Conservation (phyloP, 1,284 basidiomycete species). For the Trichosporon faecale region DNA sequence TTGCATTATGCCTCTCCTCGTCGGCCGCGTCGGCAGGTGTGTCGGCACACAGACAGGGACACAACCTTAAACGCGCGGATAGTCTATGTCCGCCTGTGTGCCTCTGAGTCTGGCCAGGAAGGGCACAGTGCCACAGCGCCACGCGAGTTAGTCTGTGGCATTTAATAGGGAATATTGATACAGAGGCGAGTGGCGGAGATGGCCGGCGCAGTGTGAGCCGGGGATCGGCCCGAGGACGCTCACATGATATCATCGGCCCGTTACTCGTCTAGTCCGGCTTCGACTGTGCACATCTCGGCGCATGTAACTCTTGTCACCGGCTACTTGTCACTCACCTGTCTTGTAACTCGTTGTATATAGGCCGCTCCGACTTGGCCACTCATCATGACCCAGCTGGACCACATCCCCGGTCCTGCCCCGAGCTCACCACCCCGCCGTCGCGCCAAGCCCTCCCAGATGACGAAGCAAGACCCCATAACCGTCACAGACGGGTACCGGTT, state of each 20-base stretch:
- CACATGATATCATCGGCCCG: background rate
- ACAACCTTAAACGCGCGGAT: background rate
- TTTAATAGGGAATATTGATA: background rate
- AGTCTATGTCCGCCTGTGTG: background rate
- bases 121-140: too few relatives aligned
- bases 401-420: background rate
- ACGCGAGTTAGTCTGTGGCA: background rate
- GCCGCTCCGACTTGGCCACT: background rate
- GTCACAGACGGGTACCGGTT: slow-evolving; percentile 3
- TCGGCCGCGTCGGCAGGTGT: background rate
- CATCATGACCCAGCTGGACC: background rate
- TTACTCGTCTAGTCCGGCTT: background rate
- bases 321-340: background rate
- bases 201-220: too few relatives aligned
- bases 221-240: background rate
- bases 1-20: too few relatives aligned
- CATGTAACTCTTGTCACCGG: background rate
- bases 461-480: background rate
- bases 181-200: background rate
- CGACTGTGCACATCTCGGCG: background rate
- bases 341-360: background rate
- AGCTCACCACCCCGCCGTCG: background rate
- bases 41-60: background rate
- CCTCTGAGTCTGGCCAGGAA: background rate
- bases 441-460: background rate